A percentile compares a stretch with the other conserved stretches of the same genome.
phyloP scores from a whole-genome alignment of 306 rosid species.

The Rosa rugosa region DNA sequence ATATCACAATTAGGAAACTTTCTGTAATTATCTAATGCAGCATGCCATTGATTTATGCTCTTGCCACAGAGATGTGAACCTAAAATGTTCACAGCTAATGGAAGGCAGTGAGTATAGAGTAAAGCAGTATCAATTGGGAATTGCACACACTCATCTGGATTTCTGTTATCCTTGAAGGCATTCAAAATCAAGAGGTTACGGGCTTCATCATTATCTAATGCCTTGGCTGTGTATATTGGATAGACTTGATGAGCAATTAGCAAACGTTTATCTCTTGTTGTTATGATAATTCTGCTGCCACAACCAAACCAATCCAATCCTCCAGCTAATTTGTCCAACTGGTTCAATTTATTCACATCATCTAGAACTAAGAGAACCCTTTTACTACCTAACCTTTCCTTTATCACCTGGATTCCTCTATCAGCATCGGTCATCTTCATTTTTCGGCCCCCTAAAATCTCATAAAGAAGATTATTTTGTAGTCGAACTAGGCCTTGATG shows the following conservation, averaged over 20 bases:
- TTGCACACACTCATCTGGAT: not conserved
- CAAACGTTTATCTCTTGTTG: not conserved
- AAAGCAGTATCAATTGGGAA: not conserved
- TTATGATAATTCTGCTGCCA: slow-evolving; percentile 15
- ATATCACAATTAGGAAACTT: slow-evolving; percentile 34
- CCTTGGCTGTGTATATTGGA: not conserved
- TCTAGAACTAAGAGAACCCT: slow-evolving; percentile 11
- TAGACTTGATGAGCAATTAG: not conserved
- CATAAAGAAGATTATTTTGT: not conserved
- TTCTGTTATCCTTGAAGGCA: not conserved
- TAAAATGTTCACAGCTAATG: slow-evolving; percentile 39
- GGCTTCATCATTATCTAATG: not conserved
- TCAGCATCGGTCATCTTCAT: not conserved
- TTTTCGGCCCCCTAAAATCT: not conserved
- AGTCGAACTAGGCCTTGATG: not conserved
- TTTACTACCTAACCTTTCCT: not conserved
- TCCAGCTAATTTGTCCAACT: not conserved
- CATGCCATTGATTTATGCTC: slow-evolving; percentile 18
- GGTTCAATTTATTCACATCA: not conserved
- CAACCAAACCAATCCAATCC: not conserved
- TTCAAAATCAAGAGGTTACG: not conserved
- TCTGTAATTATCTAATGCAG: slow-evolving; percentile 1
- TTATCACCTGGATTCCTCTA: not conserved
- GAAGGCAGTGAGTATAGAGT: not conserved
- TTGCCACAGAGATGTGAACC: slow-evolving; percentile 31